Conservation (phyloP, 2,329 filamentous ascomycete genomes). For the Pestalotiopsis sp. region DNA sequence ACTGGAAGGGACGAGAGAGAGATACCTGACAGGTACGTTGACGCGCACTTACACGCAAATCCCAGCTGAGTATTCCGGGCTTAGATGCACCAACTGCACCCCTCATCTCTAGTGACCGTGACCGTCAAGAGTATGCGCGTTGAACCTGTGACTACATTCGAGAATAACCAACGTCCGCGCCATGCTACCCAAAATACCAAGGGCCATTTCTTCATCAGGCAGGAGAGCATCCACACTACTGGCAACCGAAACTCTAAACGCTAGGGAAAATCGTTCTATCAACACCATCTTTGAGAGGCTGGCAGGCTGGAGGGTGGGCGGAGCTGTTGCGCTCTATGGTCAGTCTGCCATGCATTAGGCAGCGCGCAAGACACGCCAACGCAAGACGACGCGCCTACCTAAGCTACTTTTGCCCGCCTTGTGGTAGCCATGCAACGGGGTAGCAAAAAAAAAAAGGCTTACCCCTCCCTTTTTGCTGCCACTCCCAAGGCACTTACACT, state of each 20-base stretch:
- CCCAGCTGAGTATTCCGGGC: neutral
- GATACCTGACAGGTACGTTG: neutral
- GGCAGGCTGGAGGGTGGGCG: neutral
- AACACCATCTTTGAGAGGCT: neutral
- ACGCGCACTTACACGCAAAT: neutral
- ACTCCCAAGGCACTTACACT: too few relatives aligned
- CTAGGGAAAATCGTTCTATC: neutral
- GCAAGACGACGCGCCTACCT: neutral
- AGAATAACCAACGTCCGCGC: neutral
- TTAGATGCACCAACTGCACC: neutral
- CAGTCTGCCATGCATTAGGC: neutral
- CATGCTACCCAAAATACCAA: slow-evolving; percentile 1
- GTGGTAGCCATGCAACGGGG: neutral
- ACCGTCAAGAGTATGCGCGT: neutral
- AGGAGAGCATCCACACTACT: neutral
- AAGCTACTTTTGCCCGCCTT: neutral
- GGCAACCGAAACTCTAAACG: neutral
- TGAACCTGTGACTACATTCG: neutral
- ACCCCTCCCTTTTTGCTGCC: too few relatives aligned
- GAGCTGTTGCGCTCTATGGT: neutral
- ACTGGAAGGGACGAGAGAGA: neutral
- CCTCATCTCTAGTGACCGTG: neutral
- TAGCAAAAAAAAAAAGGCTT: too few relatives aligned
- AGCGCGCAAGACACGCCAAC: neutral
- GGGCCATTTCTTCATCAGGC: slow-evolving; percentile 1